These are phyloP conservation scores for Auriscalpium orientale DNA, from an alignment of 768 basidiomycete genomes.

Conservation along the genomic window DNA sequence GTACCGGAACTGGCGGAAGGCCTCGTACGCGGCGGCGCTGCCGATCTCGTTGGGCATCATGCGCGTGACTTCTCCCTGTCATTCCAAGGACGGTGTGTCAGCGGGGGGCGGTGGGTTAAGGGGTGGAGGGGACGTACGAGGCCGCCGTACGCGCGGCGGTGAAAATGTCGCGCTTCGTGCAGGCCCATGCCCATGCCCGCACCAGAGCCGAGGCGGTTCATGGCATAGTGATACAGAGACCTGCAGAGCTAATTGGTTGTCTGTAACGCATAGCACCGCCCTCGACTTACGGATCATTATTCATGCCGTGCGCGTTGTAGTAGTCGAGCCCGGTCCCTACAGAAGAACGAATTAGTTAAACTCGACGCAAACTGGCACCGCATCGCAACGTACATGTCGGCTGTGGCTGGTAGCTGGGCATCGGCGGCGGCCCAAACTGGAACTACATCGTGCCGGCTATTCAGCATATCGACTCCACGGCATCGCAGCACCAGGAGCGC, in stretches of 20 bases:
- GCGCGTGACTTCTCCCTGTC: slow-evolving; percentile 41
- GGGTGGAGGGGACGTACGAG: slow-evolving; percentile 30
- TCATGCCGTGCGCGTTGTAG: slow-evolving; percentile 53
- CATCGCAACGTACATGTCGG: slow-evolving; percentile 24
- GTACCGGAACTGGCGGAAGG: slow-evolving; percentile 59
- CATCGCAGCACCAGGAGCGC: background rate
- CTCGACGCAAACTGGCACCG: background rate
- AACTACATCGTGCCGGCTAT: slow-evolving; percentile 3
- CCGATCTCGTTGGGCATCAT: slow-evolving; percentile 60
- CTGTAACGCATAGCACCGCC: background rate
- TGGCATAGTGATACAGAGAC: slow-evolving; percentile 29
- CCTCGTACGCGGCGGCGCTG: slow-evolving; percentile 73
- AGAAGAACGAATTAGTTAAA: background rate
- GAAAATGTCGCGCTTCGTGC: slow-evolving; percentile 58
- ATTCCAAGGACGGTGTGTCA: background rate
- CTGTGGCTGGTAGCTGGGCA: slow-evolving; percentile 32
- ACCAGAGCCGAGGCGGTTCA: slow-evolving; percentile 22
- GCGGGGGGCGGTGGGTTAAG: background rate
- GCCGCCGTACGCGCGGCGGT: slow-evolving; percentile 58
- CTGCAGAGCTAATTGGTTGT: slow-evolving; percentile 14
- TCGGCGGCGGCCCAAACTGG: slow-evolving; percentile 11
- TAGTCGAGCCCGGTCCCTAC: slow-evolving; percentile 58
- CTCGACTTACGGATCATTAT: slow-evolving; percentile 46
- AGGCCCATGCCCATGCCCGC: slow-evolving; percentile 40
- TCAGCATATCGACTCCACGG: too few species aligned